Conservation (phyloP, 768 basidiomycete genomes). For the Lentinula guzmanii region DNA sequence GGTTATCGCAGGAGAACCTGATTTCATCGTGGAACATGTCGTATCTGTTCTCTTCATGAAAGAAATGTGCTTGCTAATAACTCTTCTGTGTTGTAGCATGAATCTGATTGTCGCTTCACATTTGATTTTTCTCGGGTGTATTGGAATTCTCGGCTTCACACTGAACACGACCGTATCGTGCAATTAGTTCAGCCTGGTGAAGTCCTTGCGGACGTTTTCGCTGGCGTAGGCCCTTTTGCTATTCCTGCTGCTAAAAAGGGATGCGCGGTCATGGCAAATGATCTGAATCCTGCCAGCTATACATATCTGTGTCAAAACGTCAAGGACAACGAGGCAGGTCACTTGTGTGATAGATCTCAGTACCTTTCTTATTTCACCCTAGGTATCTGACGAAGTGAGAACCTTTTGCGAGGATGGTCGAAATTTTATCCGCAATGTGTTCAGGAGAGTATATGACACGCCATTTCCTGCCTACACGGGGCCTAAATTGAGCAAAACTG, state of each 20-base stretch:
- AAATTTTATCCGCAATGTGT: slow-evolving; percentile 68
- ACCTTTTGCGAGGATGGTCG: slow-evolving; percentile 82
- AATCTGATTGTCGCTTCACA: slow-evolving; percentile 80
- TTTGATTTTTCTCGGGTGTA: slow-evolving; percentile 97
- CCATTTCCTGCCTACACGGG: slow-evolving; percentile 63
- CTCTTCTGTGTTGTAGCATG: slow-evolving; percentile 43
- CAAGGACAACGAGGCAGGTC: slow-evolving; percentile 65
- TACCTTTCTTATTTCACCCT: background rate
- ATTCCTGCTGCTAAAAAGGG: slow-evolving; percentile 91
- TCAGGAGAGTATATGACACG: slow-evolving; percentile 44
- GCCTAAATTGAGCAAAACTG: slow-evolving; percentile 40
- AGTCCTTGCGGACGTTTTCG: slow-evolving; percentile 90
- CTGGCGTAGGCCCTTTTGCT: slow-evolving; percentile 96
- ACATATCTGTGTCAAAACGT: slow-evolving; percentile 75
- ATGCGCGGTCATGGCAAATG: slow-evolving; percentile 86
- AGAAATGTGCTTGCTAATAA: background rate
- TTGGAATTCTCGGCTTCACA: slow-evolving; percentile 95
- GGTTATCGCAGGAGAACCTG: slow-evolving; percentile 82
- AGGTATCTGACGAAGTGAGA: slow-evolving; percentile 71
- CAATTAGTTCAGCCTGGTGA: slow-evolving; percentile 64
- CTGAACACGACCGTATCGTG: slow-evolving; percentile 87
- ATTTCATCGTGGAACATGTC: slow-evolving; percentile 86
- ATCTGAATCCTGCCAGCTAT: slow-evolving; percentile 86
- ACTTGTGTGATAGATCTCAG: background rate
- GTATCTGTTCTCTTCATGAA: slow-evolving; percentile 17